phyloP scores from a whole-genome alignment of 495 filamentous ascomycete genomes.

The Corynascus novoguineensis region DNA sequence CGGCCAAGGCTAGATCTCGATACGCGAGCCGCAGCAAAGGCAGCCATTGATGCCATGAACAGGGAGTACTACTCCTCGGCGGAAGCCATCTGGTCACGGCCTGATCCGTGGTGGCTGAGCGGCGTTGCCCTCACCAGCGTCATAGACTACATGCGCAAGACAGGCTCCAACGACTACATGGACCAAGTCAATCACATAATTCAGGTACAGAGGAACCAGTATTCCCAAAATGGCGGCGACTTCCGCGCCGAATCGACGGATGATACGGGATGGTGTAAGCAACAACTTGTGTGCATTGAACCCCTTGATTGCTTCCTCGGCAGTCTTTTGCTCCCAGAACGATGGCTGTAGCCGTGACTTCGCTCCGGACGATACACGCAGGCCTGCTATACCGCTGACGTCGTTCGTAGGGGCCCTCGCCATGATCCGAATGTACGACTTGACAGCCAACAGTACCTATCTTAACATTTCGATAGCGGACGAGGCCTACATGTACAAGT shows the following conservation, averaged over 20 bases:
- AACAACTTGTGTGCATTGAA: no score
- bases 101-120: constrained; percentile 38
- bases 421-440: constrained; percentile 57
- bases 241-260: constrained; percentile 58
- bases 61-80: constrained; percentile 27
- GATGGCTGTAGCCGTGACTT: no score
- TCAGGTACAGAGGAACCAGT: constrained; percentile 31
- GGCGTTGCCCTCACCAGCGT: constrained; percentile 37
- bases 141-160: constrained; percentile 37
- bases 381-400: no score
- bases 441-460: constrained; percentile 49
- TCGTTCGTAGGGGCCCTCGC: no score
- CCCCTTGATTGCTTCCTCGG: no score
- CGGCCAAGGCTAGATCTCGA: constrained; percentile 9
- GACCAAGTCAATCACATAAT: constrained; percentile 31
- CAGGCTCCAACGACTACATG: constrained; percentile 29
- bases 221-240: constrained; percentile 36
- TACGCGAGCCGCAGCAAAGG: constrained; percentile 15
- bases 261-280: constrained; percentile 67
- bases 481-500: constrained; percentile 52
- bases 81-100: constrained; percentile 34
- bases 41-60: constrained; percentile 39
- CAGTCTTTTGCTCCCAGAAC: no score
- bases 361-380: no score
- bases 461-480: constrained; percentile 51